These are phyloP conservation scores for Xylaria sp. DNA, from an alignment of 2,329 filamentous ascomycete genomes.

Conservation along the genomic window DNA sequence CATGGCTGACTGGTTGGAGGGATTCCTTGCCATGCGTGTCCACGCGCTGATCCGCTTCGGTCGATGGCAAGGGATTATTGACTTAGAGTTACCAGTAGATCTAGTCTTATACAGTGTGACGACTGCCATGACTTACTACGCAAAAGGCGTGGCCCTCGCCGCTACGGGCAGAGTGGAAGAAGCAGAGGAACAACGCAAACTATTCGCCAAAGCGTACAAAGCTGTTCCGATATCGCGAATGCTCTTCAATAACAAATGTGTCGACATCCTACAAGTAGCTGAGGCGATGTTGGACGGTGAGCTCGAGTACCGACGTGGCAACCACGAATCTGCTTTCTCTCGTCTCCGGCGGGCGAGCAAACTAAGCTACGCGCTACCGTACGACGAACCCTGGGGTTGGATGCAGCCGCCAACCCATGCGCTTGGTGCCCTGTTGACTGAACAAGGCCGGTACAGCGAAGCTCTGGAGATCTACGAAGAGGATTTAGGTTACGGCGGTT, in stretches of 20 bases:
- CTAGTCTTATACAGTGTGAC: conserved; percentile 72
- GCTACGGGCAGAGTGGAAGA: conserved; percentile 63
- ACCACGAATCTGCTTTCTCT: conserved; percentile 67
- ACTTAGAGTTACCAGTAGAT: conserved; percentile 66
- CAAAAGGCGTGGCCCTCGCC: conserved; percentile 72
- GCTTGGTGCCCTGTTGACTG: conserved; percentile 73
- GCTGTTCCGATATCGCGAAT: conserved; percentile 68
- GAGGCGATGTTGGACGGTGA: conserved; percentile 78
- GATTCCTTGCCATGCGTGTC: conserved; percentile 72
- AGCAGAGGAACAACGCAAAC: conserved; percentile 61
- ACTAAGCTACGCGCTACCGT: conserved; percentile 71
- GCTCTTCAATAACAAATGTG: conserved; percentile 74
- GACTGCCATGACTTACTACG: conserved; percentile 74
- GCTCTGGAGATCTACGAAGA: conserved; percentile 67
- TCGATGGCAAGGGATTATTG: conserved; percentile 72
- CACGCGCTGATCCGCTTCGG: conserved; percentile 81
- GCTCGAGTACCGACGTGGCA: conserved; percentile 72
- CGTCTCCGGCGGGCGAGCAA: conserved; percentile 66
- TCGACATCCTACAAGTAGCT: conserved; percentile 71
- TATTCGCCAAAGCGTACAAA: conserved; percentile 62
- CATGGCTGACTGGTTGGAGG: conserved; percentile 83
- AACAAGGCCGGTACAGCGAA: conserved; percentile 68
- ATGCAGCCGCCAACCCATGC: conserved; percentile 80
- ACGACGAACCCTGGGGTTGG: conserved; percentile 82
- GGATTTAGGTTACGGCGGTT: conserved; percentile 69